These are phyloP conservation scores for Neospermospora avenae DNA, from an alignment of 2,329 filamentous ascomycete species.

Conservation along the genomic window DNA sequence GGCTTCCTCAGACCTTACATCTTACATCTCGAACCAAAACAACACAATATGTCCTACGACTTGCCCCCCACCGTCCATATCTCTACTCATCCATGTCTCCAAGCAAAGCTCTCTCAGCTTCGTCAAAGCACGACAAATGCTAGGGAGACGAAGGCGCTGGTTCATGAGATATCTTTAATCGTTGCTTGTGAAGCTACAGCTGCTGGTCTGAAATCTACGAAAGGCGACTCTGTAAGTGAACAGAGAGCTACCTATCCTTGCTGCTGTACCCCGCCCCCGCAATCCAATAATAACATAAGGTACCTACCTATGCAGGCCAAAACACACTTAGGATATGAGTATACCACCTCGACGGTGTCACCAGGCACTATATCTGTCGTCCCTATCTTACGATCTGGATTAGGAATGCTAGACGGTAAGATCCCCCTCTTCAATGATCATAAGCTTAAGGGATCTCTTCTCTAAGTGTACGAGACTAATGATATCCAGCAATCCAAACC, in stretches of 20 bases:
- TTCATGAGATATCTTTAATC: constrained; percentile 84
- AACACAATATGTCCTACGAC: constrained; percentile 32
- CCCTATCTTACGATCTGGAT: constrained; percentile 86
- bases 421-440: constrained; percentile 9
- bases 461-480: too few relatives aligned
- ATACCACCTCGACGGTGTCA: constrained; percentile 58
- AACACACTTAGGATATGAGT: constrained; percentile 76
- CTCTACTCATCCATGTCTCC: constrained; percentile 80
- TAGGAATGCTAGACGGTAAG: constrained; percentile 83
- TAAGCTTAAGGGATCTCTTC: neutral
- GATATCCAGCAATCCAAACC: constrained; percentile 65
- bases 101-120: constrained; percentile 85
- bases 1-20: neutral
- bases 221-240: constrained; percentile 59
- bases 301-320: constrained; percentile 57
- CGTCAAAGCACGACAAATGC: constrained; percentile 68
- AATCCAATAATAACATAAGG: constrained; percentile 15
- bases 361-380: constrained; percentile 73
- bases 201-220: constrained; percentile 52
- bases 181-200: constrained; percentile 79
- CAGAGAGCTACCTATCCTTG: neutral
- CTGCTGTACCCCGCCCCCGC: constrained; percentile 4
- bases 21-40: neutral
- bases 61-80: constrained; percentile 67
- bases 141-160: constrained; percentile 73